These are phyloP conservation scores for Pestalotiopsis sp. DNA, from an alignment of 2,329 filamentous ascomycete species.

Conservation along the genomic window DNA sequence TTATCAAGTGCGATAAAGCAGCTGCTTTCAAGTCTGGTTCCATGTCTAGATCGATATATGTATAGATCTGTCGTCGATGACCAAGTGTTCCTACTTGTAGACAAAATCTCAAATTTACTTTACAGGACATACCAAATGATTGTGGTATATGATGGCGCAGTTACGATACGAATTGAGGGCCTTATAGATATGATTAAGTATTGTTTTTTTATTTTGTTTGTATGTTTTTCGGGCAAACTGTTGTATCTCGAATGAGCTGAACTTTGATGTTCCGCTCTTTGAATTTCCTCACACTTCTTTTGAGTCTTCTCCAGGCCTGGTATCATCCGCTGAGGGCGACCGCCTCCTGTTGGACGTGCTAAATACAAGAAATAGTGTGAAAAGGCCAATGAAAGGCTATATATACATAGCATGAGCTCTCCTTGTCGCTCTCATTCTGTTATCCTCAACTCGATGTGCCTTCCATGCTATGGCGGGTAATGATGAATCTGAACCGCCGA, in stretches of 20 bases:
- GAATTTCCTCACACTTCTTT: background rate
- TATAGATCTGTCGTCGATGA: too few relatives aligned
- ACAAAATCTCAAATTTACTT: too few relatives aligned
- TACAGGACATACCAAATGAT: too few relatives aligned
- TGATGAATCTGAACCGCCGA: constrained; percentile 18
- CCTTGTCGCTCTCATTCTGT: background rate
- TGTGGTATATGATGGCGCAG: too few relatives aligned
- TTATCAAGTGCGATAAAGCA: too few relatives aligned
- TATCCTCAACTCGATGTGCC: background rate
- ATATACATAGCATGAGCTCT: constrained; percentile 12
- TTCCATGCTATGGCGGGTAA: constrained; percentile 20
- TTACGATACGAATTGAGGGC: too few relatives aligned
- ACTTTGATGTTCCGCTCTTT: background rate
- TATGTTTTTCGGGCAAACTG: constrained; percentile 24
- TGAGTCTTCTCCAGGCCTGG: background rate
- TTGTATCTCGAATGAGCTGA: background rate
- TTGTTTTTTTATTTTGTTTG: constrained; percentile 34
- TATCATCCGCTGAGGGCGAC: constrained; percentile 4
- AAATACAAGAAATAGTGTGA: constrained; percentile 13
- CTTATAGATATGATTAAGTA: constrained; percentile 11
- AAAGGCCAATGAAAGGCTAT: constrained; percentile 8
- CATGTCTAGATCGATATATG: too few relatives aligned
- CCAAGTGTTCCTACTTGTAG: too few relatives aligned
- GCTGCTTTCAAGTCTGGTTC: too few relatives aligned
- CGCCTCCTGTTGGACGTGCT: constrained; percentile 15